Conservation (phyloP, 2,329 filamentous ascomycete species). For the Colletotrichum sp. region DNA sequence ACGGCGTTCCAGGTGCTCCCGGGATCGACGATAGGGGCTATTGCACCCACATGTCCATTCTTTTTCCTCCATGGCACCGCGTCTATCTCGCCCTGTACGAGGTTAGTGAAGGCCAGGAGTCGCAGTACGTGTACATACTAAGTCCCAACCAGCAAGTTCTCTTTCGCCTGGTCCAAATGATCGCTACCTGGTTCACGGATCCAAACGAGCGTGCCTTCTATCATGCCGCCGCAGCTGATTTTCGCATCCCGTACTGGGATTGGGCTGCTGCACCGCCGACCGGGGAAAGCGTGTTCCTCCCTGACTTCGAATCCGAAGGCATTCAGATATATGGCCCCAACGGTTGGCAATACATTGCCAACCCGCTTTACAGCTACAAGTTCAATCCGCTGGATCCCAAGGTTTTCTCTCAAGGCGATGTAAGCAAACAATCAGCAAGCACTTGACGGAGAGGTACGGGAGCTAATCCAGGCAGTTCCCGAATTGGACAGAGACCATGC, state of each 20-base stretch:
- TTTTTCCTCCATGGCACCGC: slow-evolving; percentile 85
- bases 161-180: slow-evolving; percentile 37
- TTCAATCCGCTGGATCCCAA: slow-evolving; percentile 64
- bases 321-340: slow-evolving; percentile 62
- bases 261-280: slow-evolving; percentile 56
- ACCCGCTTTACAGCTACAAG: slow-evolving; percentile 65
- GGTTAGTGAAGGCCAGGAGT: slow-evolving; percentile 35
- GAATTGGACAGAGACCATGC: slow-evolving; percentile 58
- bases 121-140: background rate
- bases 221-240: slow-evolving; percentile 52
- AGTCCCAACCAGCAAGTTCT: slow-evolving; percentile 40
- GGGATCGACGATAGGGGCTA: slow-evolving; percentile 69
- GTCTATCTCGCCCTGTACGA: slow-evolving; percentile 73
- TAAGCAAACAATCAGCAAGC: slow-evolving; percentile 41
- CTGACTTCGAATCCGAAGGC: slow-evolving; percentile 49
- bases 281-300: slow-evolving; percentile 52
- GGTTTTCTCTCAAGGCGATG: slow-evolving; percentile 64
- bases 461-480: slow-evolving; percentile 50
- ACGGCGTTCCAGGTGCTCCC: slow-evolving; percentile 51
- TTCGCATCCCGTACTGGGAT: slow-evolving; percentile 65
- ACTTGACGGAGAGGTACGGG: background rate
- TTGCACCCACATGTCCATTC: slow-evolving; percentile 75
- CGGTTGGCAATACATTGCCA: slow-evolving; percentile 59
- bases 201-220: slow-evolving; percentile 52
- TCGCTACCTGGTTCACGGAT: slow-evolving; percentile 53